Base-by-base conservation (phyloP, 768 basidiomycete species). In the Naematelia aurantialba region DNA sequence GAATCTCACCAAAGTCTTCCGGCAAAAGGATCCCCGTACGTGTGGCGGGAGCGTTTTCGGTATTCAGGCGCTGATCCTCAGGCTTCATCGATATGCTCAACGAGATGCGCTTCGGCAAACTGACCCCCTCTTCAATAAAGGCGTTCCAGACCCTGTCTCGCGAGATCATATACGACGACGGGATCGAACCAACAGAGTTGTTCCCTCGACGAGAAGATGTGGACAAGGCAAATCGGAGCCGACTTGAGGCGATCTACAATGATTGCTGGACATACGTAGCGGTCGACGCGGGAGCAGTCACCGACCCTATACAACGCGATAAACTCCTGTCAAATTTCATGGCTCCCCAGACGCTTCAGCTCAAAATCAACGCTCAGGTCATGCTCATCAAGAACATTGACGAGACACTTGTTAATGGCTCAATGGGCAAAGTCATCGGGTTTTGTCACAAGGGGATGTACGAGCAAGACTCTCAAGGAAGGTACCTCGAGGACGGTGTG, bases 371-470 rank as follows among this genome's bases (percentile, higher is more conserved):
- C 56, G 87, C 89, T 5, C 94, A 97, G 77, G 91, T 94, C 3
- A 97, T 96, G 92, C 81, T 96, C 29, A 89, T 91, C 78, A 97
- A 97, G 80, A 98, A 98, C 71, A 79, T 87, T 53, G 89, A 93
- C 66, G 91, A 92, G 27, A 83, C 81, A 2, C 83, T 98, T 5
- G 96, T 97, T 46, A 99, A 99, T 69, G 96, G 96, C 1, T 90
- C 86, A 56, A 88, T 96, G 82, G 96, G 96, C 8, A 85, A 84
- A 44, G 83, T 99, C 19, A 67, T 87, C 26, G 82, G 83, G 2
- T 99, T 99, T 75, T 63, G 61, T 21, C 68, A 81, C 11, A 73
- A 74, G 48, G 52, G 39, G 19, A 27, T 66, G 3, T 75, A 60
- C 39, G 58, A 55, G 12, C 55, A 58, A 17, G 73, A 75, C 42